phyloP scores from a whole-genome alignment of 2,329 filamentous ascomycete genomes.

The Exophiala lecanii-corni region DNA sequence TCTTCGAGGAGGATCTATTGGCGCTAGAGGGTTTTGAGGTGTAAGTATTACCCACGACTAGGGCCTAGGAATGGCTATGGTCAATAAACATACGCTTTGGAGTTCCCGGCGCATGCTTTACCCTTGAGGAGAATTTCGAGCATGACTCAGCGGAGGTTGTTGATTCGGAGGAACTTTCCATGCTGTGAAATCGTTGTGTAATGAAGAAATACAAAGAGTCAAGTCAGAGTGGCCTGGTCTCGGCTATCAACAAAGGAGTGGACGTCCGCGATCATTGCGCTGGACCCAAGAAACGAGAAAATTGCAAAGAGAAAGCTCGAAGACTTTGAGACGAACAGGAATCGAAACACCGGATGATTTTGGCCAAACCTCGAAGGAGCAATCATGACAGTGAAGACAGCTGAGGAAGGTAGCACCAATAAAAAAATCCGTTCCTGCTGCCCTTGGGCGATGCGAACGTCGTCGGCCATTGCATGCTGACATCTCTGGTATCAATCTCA shows the following conservation, averaged over 20 bases:
- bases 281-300: slow-evolving; percentile 6
- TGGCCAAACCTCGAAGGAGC: no score
- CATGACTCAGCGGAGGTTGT: slow-evolving; percentile 17
- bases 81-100: slow-evolving; percentile 24
- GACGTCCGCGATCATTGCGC: slow-evolving; percentile 18
- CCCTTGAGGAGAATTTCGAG: slow-evolving; percentile 12
- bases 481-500: no score
- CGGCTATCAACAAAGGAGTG: slow-evolving; percentile 14
- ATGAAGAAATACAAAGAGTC: slow-evolving; percentile 9
- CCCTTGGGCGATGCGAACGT: no score
- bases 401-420: no score
- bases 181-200: slow-evolving; percentile 3
- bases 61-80: background rate
- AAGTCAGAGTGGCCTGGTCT: background rate
- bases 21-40: slow-evolving; percentile 14
- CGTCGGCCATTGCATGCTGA: no score
- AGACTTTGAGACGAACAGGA: background rate
- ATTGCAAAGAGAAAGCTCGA: background rate
- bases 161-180: slow-evolving; percentile 18
- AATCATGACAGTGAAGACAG: no score
- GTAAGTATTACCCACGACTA: slow-evolving; percentile 5
- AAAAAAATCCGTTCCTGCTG: no score
- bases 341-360: slow-evolving; percentile 2
- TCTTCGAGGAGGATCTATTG: slow-evolving; percentile 23
- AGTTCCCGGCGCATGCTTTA: slow-evolving; percentile 19